A percentile compares a stretch with the other conserved stretches of the same genome.
phyloP scores from a whole-genome alignment of 768 basidiomycete genomes.

The Hygrophoropsis aurantiaca region DNA sequence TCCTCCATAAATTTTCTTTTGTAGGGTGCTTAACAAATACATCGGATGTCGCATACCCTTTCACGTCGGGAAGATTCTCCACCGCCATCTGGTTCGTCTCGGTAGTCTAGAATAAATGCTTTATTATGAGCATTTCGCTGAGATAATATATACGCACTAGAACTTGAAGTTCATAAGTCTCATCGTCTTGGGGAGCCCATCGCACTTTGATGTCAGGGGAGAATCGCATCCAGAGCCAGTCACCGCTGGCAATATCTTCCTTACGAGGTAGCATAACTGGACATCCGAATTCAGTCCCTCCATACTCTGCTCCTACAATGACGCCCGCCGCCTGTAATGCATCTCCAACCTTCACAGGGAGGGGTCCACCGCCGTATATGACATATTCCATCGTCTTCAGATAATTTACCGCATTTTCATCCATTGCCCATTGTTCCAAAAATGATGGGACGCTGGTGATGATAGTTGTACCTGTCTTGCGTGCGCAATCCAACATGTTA shows the following conservation, averaged over 20 bases:
- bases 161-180: constrained; percentile 32
- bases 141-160: constrained; percentile 19
- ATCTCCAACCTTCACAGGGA: constrained; percentile 32
- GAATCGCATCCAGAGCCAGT: constrained; percentile 10
- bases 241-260: constrained; percentile 20
- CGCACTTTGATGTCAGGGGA: constrained; percentile 1
- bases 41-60: constrained; percentile 3
- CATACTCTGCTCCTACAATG: constrained; percentile 29
- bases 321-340: constrained; percentile 28
- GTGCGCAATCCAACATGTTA: constrained; percentile 1
- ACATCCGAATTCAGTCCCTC: constrained; percentile 36
- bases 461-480: neutral
- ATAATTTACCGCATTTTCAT: constrained; percentile 1
- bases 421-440: constrained; percentile 2
- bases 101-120: neutral
- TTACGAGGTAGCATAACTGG: constrained; percentile 15
- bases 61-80: constrained; percentile 3
- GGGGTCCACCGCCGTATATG: constrained; percentile 31
- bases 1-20: neutral
- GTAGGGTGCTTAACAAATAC: neutral
- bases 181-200: constrained; percentile 29
- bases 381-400: constrained; percentile 5
- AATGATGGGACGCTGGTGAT: constrained; percentile 3
- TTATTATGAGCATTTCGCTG: neutral
- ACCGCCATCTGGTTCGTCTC: constrained; percentile 1